Base-by-base conservation (phyloP, 768 basidiomycete genomes). In the Boletellus emodensis region DNA sequence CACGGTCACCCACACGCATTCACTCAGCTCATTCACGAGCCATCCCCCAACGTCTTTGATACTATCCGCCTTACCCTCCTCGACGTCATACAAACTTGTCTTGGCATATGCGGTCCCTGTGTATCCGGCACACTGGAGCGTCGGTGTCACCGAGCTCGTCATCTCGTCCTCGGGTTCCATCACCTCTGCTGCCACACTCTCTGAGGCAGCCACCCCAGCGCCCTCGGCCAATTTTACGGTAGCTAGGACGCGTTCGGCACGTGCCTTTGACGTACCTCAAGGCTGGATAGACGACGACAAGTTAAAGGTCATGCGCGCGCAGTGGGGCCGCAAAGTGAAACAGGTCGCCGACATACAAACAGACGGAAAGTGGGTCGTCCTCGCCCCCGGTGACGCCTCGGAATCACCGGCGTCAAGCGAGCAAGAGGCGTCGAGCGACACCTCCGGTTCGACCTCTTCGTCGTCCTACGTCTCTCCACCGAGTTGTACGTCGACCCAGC, bases 361-460 rank as follows among this genome's bases (percentile, higher is more conserved):
- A 6, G 90, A 91, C 61, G 90, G 90, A 9, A 90, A 88, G 74
- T 92, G 87, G 86, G 82, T 80, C 49, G 83, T 91, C 12, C 75
- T 90, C 42, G 88, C 84, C 13, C 82, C 87, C 13, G 81, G 76
- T 28, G 74, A 77, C 53, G 46, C 58, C n/a, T 58, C 62, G 20
- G 51, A 53, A 45, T 49, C 52, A 35, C 37, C 57, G 7, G 33
- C 51, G n/a, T 45, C 62, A 15, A 24, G 36, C 24, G 50, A 49
- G 39, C 18, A 49, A 41, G 57, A n/a, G 3, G 38, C 60, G 43
- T 58, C 62, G 7, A 53, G 55, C n/a, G 56, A 67, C 28, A 40
- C 52, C 15, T 57, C 64, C 34, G 53, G 48, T 32, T 36, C 68
- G 35, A 54, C 62, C 15, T 61, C 71, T 41, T 56, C 67, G 22